Evolutionary conservation across 352 stramenopile species (phyloP).

Genomic region (Peronosclerospora sorghi): DNA sequence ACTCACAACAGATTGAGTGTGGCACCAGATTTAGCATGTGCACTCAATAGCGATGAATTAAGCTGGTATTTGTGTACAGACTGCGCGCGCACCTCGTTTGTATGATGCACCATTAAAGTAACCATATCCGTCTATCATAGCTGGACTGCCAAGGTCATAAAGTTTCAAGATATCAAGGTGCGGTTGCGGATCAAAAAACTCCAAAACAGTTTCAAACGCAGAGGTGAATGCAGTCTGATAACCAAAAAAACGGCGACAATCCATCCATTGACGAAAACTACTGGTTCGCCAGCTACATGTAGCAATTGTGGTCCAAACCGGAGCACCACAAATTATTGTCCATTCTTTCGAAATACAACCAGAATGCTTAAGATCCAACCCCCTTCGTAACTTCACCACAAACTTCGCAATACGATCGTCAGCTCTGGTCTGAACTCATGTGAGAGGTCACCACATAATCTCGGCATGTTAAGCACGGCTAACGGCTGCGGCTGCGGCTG

Average conservation of each 20-base stretch:
- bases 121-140: neutral
- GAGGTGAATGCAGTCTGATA: constrained; percentile 3
- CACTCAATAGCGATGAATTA: neutral
- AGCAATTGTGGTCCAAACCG: constrained; percentile 7
- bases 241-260: constrained; percentile 7
- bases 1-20: constrained; percentile 3
- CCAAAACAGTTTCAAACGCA: constrained; percentile 5
- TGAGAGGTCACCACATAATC: neutral
- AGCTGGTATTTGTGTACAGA: too few relatives aligned
- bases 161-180: constrained; percentile 7
- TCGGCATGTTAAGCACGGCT: constrained; percentile 1
- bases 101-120: too few relatives aligned
- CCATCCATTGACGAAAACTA: constrained; percentile 14
- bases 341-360: constrained; percentile 17
- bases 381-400: constrained; percentile 10
- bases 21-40: neutral
- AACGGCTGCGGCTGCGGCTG: constrained; percentile 24
- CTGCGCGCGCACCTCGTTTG: too few relatives aligned
- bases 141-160: constrained; percentile 4
- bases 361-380: constrained; percentile 8
- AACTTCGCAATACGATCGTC: constrained; percentile 3
- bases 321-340: constrained; percentile 13
- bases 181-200: constrained; percentile 1
- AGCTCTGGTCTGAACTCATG: constrained; percentile 2
- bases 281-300: constrained; percentile 7